A percentile compares a stretch with the other conserved stretches of the same genome.
These are phyloP conservation scores for Trichoderma pleuroti DNA, from an alignment of 2,329 filamentous ascomycete genomes.

Conservation along the genomic window DNA sequence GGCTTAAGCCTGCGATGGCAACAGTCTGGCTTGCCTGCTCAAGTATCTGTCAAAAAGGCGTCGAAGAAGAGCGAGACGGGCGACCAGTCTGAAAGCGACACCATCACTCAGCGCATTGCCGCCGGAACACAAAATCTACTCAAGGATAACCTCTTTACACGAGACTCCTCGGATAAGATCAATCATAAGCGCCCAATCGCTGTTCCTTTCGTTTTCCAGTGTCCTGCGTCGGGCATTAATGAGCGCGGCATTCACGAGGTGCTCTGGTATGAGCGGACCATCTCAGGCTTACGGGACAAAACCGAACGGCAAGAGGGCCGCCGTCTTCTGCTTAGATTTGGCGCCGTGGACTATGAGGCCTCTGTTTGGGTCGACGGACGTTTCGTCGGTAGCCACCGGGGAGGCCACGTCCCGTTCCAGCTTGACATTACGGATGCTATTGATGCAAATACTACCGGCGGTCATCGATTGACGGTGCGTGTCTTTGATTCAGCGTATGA, in stretches of 20 bases:
- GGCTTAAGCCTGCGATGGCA: conserved; percentile 55
- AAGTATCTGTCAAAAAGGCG: conserved; percentile 31
- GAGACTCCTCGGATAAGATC: conserved; percentile 21
- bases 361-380: conserved; percentile 54
- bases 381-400: conserved; percentile 52
- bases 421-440: conserved; percentile 55
- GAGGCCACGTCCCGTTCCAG: conserved; percentile 57
- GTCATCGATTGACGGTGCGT: conserved; percentile 49
- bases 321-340: conserved; percentile 52
- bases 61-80: conserved; percentile 26
- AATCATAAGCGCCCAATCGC: conserved; percentile 51
- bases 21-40: conserved; percentile 45
- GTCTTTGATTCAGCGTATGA: conserved; percentile 63
- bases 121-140: conserved; percentile 47
- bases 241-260: conserved; percentile 62
- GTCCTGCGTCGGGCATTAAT: conserved; percentile 59
- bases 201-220: conserved; percentile 65
- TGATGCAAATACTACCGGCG: conserved; percentile 23
- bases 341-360: conserved; percentile 60
- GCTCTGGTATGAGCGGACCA: conserved; percentile 60
- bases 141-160: conserved; percentile 41
- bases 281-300: conserved; percentile 47
- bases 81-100: conserved; percentile 35
- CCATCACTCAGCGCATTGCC: conserved; percentile 44
- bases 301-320: conserved; percentile 40